These are phyloP conservation scores for Viola pubescens DNA, from an alignment of 441 rosid genomes.

Conservation along the genomic window DNA sequence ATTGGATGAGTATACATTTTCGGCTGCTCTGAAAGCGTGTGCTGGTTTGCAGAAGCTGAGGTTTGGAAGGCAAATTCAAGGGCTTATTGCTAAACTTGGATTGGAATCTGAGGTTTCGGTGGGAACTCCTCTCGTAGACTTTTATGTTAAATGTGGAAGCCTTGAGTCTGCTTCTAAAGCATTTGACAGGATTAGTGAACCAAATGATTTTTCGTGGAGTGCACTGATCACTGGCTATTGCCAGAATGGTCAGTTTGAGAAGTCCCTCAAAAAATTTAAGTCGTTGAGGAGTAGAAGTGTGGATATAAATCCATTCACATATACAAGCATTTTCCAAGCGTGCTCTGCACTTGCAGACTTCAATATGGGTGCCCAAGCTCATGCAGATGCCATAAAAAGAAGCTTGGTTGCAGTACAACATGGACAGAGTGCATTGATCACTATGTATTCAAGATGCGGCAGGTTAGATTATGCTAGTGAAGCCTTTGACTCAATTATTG, in stretches of 20 bases:
- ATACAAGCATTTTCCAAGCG: constrained; percentile 60
- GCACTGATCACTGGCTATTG: constrained; percentile 65
- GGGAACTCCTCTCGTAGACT: constrained; percentile 51
- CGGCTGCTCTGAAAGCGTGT: constrained; percentile 52
- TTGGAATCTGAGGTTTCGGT: constrained; percentile 43
- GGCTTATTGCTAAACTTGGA: constrained; percentile 46
- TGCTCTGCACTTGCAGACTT: constrained; percentile 63
- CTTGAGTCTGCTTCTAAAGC: constrained; percentile 32
- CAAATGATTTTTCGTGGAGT: constrained; percentile 69
- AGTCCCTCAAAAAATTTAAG: constrained; percentile 44
- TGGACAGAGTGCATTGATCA: constrained; percentile 52
- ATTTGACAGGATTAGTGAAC: constrained; percentile 49
- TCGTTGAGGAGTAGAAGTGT: constrained; percentile 37
- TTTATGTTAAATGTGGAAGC: constrained; percentile 57
- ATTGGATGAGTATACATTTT: constrained; percentile 42
- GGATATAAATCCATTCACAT: constrained; percentile 48
- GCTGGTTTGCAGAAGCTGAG: constrained; percentile 32
- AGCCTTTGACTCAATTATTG: constrained; percentile 44
- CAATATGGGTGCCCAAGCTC: constrained; percentile 46
- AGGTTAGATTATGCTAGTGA: constrained; percentile 46
- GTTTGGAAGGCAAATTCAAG: constrained; percentile 54
- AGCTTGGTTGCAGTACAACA: constrained; percentile 34
- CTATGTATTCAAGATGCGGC: constrained; percentile 79
- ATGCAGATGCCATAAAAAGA: constrained; percentile 30
- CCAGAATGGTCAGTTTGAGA: constrained; percentile 53